Base-by-base conservation (phyloP, 208 protist species). In the Acanthamoeba triangularis region DNA sequence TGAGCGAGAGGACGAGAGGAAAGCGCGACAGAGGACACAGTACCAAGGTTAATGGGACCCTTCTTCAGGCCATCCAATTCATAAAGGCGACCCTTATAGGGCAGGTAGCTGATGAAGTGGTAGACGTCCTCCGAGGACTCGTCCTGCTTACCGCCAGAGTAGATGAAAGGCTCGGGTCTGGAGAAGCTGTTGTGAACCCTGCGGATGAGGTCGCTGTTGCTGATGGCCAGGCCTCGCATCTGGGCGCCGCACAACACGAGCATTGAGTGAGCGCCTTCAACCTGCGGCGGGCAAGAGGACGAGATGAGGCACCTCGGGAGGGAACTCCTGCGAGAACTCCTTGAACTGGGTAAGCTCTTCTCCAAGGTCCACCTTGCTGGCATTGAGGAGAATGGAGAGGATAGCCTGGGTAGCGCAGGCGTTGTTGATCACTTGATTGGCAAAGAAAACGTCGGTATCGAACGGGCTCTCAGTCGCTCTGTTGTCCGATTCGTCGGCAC, bases 341-440 rank as follows among this genome's bases (percentile, higher is more conserved):
- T 98, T 98, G 90, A 98, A 98, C 14, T 96, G 82, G 10, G 63
- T 80, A 14, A 99, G 93, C 54, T 97, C 96, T 20, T 97, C 95
- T 44, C 99, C 99, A 0, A 99, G 78, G 13, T 99, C 97, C 41
- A 99, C 91, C 25, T 97, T 84, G 1, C 98, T 95, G 13, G 67
- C 47, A 97, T 99, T 99, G 65, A 99, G 96, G 0, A 99, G 96
- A 49, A 99, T 98, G 90, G 99, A 99, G 56, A 99, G 96, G 74
- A 99, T 99, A 23, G 99, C 99, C 94, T 99, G 98, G 52, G 99
- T 99, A 6, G 99, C 99, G 97, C 99, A 99, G 37, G 99, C 99
- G 97, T 99, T 99, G 61, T 98, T 97, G 47, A 99, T 98, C 0
- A 99, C 97, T 96, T 99, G 99, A 96, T 98, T 96, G 4, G 99